These are phyloP conservation scores for Candida glucosophila DNA, from an alignment of 1,139 yeast genomes.

Conservation along the genomic window DNA sequence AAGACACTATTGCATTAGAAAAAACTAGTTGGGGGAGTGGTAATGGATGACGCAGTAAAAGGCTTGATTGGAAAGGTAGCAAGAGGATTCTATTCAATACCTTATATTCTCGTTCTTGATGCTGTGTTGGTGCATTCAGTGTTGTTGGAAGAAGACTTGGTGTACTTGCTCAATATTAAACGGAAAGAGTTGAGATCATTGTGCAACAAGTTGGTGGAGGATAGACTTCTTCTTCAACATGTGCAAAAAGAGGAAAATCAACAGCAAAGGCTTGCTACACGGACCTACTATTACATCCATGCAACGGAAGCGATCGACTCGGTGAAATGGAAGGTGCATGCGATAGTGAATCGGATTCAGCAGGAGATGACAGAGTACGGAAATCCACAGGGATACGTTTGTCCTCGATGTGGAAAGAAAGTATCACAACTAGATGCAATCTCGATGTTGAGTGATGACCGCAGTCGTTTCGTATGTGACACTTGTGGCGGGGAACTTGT, in stretches of 20 bases:
- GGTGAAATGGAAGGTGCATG: conserved; percentile 92
- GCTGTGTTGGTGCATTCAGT: conserved; percentile 89
- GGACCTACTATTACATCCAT: conserved; percentile 82
- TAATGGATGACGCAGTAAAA: conserved; percentile 38
- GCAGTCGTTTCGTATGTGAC: conserved; percentile 75
- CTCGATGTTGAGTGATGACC: conserved; percentile 69
- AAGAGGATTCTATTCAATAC: conserved; percentile 79
- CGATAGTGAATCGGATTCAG: conserved; percentile 68
- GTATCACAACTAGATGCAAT: conserved; percentile 86
- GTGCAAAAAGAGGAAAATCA: conserved; percentile 78
- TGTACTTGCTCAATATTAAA: conserved; percentile 71
- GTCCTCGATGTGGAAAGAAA: conserved; percentile 77
- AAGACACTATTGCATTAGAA: too few relatives aligned
- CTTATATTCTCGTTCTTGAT: conserved; percentile 79
- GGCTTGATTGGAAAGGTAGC: conserved; percentile 51
- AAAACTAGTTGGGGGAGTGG: too few relatives aligned
- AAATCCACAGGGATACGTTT: conserved; percentile 89
- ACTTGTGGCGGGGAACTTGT: conserved; percentile 68
- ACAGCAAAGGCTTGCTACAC: conserved; percentile 57
- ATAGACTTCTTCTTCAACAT: conserved; percentile 58
- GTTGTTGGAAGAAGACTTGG: conserved; percentile 87
- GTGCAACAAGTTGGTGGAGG: conserved; percentile 77
- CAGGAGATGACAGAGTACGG: conserved; percentile 75
- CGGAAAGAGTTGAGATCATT: conserved; percentile 79
- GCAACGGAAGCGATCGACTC: conserved; percentile 92